Evolutionary conservation across 768 basidiomycete genomes (phyloP).

Genomic region (Calocera cornea): DNA sequence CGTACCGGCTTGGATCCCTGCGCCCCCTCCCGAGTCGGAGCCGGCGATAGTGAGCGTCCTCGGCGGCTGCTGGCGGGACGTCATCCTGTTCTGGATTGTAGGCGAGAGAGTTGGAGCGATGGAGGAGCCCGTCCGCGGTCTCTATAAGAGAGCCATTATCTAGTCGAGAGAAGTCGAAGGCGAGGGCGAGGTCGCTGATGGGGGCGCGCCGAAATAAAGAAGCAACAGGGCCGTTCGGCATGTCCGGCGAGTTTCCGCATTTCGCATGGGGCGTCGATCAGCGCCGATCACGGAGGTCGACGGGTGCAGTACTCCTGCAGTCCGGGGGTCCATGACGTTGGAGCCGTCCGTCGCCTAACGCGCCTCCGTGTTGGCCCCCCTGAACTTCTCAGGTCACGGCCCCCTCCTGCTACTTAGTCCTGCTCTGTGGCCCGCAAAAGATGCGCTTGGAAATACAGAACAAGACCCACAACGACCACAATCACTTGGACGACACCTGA

Average conservation of each 20-base stretch:
- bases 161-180: not conserved
- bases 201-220: not conserved
- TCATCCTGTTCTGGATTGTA: not conserved
- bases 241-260: not conserved
- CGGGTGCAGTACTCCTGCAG: not conserved
- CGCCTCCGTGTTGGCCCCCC: too few relatives aligned
- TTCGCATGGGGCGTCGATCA: not conserved
- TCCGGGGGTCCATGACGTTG: too few relatives aligned
- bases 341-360: too few relatives aligned
- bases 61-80: conserved; percentile 25
- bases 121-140: not conserved
- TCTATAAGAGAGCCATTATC: not conserved
- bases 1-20: conserved; percentile 65
- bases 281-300: too few relatives aligned
- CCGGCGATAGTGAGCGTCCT: conserved; percentile 54
- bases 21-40: conserved; percentile 72
- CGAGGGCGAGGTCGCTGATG: not conserved
- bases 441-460: too few relatives aligned
- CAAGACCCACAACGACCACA: too few relatives aligned
- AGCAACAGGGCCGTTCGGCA: not conserved
- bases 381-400: too few relatives aligned
- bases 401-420: too few relatives aligned
- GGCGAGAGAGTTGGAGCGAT: not conserved
- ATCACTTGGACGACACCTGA: too few relatives aligned
- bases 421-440: too few relatives aligned